These are phyloP conservation scores for Blastobotrys petasosporus DNA, from an alignment of 1,139 yeast species.

Conservation along the genomic window DNA sequence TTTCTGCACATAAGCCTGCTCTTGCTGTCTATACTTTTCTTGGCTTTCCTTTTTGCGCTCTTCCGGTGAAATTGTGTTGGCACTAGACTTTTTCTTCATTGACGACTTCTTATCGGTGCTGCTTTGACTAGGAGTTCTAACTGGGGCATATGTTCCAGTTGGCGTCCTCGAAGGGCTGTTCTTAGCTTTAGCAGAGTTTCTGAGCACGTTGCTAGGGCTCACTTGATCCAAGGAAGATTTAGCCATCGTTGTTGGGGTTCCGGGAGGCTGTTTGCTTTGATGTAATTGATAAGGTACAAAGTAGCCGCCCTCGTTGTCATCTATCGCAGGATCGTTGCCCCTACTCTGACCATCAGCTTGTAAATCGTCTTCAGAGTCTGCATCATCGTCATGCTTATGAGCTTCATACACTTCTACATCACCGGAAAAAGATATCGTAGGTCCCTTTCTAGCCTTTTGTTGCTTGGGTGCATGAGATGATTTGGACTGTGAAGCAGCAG, in stretches of 20 bases:
- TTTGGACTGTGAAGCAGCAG: not conserved
- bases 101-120: constrained; percentile 5
- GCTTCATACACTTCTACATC: constrained; percentile 5
- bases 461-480: not conserved
- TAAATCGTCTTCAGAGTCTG: not conserved
- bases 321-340: not conserved
- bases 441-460: constrained; percentile 1
- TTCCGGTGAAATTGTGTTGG: not conserved
- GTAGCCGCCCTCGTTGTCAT: not conserved
- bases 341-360: not conserved
- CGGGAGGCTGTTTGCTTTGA: not conserved
- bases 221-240: no score
- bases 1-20: constrained; percentile 59
- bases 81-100: constrained; percentile 4
- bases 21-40: constrained; percentile 48
- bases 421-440: constrained; percentile 8
- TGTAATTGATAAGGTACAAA: constrained; percentile 1
- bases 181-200: not conserved
- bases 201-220: no score
- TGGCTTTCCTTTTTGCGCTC: constrained; percentile 19
- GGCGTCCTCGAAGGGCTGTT: constrained; percentile 23
- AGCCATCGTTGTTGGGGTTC: not conserved
- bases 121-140: constrained; percentile 16
- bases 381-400: not conserved
- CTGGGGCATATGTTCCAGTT: constrained; percentile 29